phyloP scores from a whole-genome alignment of 2,329 filamentous ascomycete species.

The Calonectria pteridis region DNA sequence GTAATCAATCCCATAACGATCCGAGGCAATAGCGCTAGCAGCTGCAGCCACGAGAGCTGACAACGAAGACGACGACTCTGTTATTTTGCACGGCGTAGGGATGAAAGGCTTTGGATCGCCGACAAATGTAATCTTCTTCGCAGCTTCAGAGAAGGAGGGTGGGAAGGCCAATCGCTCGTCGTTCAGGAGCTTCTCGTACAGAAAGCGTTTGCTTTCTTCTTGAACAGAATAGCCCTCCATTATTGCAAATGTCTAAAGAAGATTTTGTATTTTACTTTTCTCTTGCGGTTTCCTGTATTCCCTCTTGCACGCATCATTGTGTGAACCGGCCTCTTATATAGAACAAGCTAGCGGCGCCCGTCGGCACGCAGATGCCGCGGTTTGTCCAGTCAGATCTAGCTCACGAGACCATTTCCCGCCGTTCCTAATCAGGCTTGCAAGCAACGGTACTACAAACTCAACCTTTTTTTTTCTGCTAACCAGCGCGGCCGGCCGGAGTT shows the following conservation, averaged over 20 bases:
- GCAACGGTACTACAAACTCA: background rate
- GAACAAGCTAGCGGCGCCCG: background rate
- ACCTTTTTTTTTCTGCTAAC: no score
- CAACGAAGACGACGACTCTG: constrained; percentile 22
- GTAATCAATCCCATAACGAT: constrained; percentile 27
- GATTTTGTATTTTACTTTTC: background rate
- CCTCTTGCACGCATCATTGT: background rate
- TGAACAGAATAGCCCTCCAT: constrained; percentile 21
- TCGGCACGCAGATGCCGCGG: background rate
- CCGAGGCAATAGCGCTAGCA: constrained; percentile 22
- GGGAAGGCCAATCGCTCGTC: constrained; percentile 14
- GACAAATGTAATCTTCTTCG: constrained; percentile 24
- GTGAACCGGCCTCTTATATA: background rate
- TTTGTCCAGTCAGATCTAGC: background rate
- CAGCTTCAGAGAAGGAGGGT: constrained; percentile 4
- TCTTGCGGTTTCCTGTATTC: no score
- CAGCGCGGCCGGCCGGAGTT: background rate
- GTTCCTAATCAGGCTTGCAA: no score
- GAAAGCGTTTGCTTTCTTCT: constrained; percentile 14
- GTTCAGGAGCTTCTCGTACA: constrained; percentile 5
- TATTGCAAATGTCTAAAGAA: background rate
- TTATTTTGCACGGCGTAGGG: constrained; percentile 29
- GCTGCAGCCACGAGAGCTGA: constrained; percentile 23
- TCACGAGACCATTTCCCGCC: background rate
- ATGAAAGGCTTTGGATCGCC: constrained; percentile 27